These are phyloP conservation scores for Diaporthe ilicicola DNA, from an alignment of 2,329 filamentous ascomycete species.

Conservation along the genomic window DNA sequence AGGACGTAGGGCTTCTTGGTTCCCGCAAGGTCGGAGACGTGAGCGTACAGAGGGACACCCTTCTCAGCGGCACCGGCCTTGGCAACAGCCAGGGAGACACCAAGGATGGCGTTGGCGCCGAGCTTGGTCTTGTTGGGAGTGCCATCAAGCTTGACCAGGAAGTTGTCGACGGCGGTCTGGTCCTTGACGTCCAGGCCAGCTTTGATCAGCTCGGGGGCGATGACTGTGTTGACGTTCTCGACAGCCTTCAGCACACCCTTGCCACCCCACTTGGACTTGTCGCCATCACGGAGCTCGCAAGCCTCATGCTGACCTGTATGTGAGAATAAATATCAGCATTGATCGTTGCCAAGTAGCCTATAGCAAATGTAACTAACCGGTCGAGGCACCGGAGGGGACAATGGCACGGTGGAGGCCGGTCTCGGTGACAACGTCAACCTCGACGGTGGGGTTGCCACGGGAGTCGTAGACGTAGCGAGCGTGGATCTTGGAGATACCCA, in stretches of 20 bases:
- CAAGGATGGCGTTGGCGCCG: slow-evolving; percentile 88
- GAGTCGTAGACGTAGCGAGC: slow-evolving; percentile 98
- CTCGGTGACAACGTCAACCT: slow-evolving; percentile 97
- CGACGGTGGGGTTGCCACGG: slow-evolving; percentile 96
- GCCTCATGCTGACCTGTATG: slow-evolving; percentile 83
- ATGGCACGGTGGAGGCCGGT: slow-evolving; percentile 97
- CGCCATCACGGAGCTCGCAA: slow-evolving; percentile 88
- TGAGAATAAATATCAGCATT: slow-evolving; percentile 35
- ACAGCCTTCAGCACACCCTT: slow-evolving; percentile 91
- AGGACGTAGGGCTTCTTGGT: slow-evolving; percentile 94
- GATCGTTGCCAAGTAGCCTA: neutral
- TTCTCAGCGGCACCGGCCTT: slow-evolving; percentile 92
- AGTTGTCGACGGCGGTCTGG: slow-evolving; percentile 83
- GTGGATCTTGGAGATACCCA: slow-evolving; percentile 92
- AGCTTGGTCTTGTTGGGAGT: slow-evolving; percentile 88
- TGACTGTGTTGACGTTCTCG: slow-evolving; percentile 83
- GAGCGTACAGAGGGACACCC: slow-evolving; percentile 85
- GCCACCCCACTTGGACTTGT: slow-evolving; percentile 86
- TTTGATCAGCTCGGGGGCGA: slow-evolving; percentile 84
- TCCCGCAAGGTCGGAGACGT: slow-evolving; percentile 86
- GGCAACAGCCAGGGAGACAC: slow-evolving; percentile 84
- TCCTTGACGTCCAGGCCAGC: slow-evolving; percentile 86
- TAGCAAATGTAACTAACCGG: slow-evolving; percentile 67
- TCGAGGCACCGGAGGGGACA: slow-evolving; percentile 95
- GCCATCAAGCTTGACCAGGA: slow-evolving; percentile 86